Percentiles rank a stretch among this genome's conserved stretches.
These are phyloP conservation scores for Vickermania ingenoplastis DNA, from an alignment of 208 protist species.

Conservation along the genomic window DNA sequence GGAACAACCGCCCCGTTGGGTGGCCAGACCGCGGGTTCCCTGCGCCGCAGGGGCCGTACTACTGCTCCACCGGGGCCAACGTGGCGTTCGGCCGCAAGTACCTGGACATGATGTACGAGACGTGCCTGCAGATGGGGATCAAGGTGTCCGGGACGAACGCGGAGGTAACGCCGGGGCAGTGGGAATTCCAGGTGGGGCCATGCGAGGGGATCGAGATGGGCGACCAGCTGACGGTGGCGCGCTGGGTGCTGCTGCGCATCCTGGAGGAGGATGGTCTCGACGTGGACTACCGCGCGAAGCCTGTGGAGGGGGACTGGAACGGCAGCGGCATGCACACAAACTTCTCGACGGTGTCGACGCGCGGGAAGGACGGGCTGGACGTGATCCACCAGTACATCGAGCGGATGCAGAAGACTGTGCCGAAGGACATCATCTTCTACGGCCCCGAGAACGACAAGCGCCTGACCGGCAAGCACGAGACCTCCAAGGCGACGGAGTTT, in stretches of 20 bases:
- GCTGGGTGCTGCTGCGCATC: conserved; percentile 87
- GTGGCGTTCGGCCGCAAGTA: conserved; percentile 84
- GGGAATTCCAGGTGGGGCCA: conserved; percentile 97
- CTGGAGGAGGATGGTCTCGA: conserved; percentile 64
- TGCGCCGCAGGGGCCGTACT: conserved; percentile 95
- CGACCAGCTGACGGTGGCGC: conserved; percentile 90
- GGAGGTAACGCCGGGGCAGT: conserved; percentile 96
- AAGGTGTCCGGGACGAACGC: conserved; percentile 92
- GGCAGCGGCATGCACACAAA: conserved; percentile 96
- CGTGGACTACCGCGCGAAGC: conserved; percentile 88
- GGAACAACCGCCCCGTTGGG: conserved; percentile 53
- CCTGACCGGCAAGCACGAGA: conserved; percentile 85
- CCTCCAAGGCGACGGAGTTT: conserved; percentile 60
- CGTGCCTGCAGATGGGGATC: conserved; percentile 76
- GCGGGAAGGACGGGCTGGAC: conserved; percentile 56
- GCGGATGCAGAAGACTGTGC: conserved; percentile 46
- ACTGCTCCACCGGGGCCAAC: conserved; percentile 84
- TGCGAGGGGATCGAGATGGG: conserved; percentile 86
- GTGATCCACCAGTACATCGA: conserved; percentile 76
- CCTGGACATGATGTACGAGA: conserved; percentile 67
- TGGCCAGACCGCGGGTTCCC: conserved; percentile 90
- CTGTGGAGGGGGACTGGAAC: conserved; percentile 96
- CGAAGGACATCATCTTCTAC: conserved; percentile 83
- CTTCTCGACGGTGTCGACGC: conserved; percentile 92
- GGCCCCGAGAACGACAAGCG: conserved; percentile 78